Conservation (phyloP, 108 stramenopile species). For the Heterococcus sp. region DNA sequence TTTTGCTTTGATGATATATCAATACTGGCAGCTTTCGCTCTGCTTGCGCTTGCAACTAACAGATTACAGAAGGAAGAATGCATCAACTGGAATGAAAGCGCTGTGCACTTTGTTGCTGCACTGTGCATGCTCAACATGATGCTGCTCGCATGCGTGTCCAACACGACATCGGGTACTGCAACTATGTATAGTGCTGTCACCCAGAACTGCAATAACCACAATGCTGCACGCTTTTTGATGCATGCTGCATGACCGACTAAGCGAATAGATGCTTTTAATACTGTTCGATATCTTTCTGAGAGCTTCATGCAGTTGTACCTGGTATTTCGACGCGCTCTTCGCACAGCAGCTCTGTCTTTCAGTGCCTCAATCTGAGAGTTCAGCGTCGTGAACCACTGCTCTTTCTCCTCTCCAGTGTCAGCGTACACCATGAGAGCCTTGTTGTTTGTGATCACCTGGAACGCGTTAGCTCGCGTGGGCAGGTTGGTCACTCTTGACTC, state of each 20-base stretch:
- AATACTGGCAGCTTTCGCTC: too few species aligned
- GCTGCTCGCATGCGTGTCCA: too few species aligned
- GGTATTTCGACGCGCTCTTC: constrained; percentile 14
- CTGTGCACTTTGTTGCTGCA: too few species aligned
- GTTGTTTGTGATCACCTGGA: constrained; percentile 49
- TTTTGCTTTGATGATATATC: too few species aligned
- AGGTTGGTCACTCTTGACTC: constrained; percentile 32
- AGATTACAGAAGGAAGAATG: too few species aligned
- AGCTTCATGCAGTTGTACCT: constrained; percentile 9
- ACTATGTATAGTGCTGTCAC: background rate
- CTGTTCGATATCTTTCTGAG: too few species aligned
- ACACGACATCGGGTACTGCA: background rate
- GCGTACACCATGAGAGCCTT: constrained; percentile 47
- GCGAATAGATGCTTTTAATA: too few species aligned
- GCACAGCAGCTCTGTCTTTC: constrained; percentile 18
- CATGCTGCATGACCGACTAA: too few species aligned
- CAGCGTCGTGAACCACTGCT: constrained; percentile 20
- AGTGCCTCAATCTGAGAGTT: constrained; percentile 18
- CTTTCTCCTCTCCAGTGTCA: constrained; percentile 33
- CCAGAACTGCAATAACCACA: background rate
- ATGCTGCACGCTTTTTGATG: background rate
- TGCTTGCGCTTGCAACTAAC: too few species aligned
- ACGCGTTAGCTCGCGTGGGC: constrained; percentile 22
- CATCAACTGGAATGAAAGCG: too few species aligned
- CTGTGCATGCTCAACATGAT: too few species aligned